A percentile compares a stretch with the other conserved stretches of the same genome.
phyloP scores from a whole-genome alignment of 1,284 basidiomycete genomes.

The Leccinum variabile region DNA sequence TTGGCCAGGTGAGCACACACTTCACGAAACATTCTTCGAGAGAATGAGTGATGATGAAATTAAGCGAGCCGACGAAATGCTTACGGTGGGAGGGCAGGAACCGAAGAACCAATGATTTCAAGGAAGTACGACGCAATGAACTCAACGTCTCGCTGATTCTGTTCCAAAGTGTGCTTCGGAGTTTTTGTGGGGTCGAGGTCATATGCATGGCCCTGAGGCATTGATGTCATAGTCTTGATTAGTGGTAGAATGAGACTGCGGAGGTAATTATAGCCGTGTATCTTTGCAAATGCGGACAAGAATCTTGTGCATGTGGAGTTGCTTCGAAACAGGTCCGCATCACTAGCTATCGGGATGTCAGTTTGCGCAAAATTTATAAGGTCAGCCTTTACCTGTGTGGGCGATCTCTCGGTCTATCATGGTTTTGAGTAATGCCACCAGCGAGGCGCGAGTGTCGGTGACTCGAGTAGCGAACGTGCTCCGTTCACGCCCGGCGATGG shows the following conservation, averaged over 20 bases:
- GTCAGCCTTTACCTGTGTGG: constrained; percentile 56
- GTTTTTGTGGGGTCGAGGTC: constrained; percentile 77
- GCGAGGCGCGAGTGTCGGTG: constrained; percentile 72
- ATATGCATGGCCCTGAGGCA: constrained; percentile 75
- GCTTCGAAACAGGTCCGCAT: constrained; percentile 79
- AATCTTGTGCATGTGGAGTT: constrained; percentile 87
- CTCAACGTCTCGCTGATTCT: constrained; percentile 74
- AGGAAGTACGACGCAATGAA: constrained; percentile 77
- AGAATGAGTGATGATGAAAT: constrained; percentile 9
- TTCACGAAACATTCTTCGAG: constrained; percentile 78
- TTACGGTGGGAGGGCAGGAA: constrained; percentile 73
- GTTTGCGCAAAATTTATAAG: constrained; percentile 4
- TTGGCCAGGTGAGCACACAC: constrained; percentile 83
- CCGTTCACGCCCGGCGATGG: constrained; percentile 75
- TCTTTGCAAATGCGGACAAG: constrained; percentile 79
- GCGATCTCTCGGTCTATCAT: constrained; percentile 85
- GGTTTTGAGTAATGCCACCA: constrained; percentile 75
- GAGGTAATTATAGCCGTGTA: constrained; percentile 88
- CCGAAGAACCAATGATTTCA: constrained; percentile 71
- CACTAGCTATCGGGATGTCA: constrained; percentile 55
- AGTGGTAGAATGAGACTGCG: constrained; percentile 76
- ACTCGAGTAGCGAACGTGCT: constrained; percentile 68
- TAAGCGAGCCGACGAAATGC: constrained; percentile 29
- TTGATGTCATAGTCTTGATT: constrained; percentile 68
- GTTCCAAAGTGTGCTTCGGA: constrained; percentile 57